Conservation (phyloP, 1,139 yeast species). For the Chernovozyma aurita region DNA sequence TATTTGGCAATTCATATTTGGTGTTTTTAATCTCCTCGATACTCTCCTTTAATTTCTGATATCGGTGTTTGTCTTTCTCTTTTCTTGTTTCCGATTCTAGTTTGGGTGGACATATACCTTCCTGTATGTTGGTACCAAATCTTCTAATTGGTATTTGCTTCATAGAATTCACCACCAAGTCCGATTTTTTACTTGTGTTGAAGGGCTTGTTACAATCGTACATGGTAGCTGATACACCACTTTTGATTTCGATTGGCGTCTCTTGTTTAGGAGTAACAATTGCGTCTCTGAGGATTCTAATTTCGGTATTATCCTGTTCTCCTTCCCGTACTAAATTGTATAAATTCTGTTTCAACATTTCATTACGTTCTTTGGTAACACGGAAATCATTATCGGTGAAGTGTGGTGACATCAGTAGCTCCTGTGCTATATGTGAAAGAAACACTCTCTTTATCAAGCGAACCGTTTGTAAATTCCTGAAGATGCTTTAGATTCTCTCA, state of each 20-base stretch:
- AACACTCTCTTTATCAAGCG: no score
- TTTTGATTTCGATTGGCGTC: constrained; percentile 2
- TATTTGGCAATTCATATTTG: constrained; percentile 11
- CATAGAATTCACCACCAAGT: no score
- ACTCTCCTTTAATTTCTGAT: constrained; percentile 10
- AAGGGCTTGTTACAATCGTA: no score
- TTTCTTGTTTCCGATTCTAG: constrained; percentile 1
- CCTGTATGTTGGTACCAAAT: constrained; percentile 6
- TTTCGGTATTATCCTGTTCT: constrained; percentile 9
- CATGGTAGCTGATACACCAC: not conserved
- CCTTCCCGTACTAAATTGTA: constrained; percentile 8
- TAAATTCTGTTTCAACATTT: constrained; percentile 7
- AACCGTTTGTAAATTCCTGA: no score
- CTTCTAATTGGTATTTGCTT: no score
- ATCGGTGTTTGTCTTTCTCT: constrained; percentile 2
- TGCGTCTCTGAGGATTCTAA: constrained; percentile 7
- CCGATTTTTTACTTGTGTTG: no score
- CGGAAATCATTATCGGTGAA: not conserved
- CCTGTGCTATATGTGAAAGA: no score
- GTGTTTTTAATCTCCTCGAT: constrained; percentile 9
- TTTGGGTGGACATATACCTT: not conserved
- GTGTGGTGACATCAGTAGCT: not conserved
- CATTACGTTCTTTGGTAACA: constrained; percentile 6
- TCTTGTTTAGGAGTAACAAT: not conserved
- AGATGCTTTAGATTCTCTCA: no score